A percentile compares a stretch with the other conserved stretches of the same genome.
phyloP scores from a whole-genome alignment of 108 stramenopile genomes.

The Cyclotella cryptica region DNA sequence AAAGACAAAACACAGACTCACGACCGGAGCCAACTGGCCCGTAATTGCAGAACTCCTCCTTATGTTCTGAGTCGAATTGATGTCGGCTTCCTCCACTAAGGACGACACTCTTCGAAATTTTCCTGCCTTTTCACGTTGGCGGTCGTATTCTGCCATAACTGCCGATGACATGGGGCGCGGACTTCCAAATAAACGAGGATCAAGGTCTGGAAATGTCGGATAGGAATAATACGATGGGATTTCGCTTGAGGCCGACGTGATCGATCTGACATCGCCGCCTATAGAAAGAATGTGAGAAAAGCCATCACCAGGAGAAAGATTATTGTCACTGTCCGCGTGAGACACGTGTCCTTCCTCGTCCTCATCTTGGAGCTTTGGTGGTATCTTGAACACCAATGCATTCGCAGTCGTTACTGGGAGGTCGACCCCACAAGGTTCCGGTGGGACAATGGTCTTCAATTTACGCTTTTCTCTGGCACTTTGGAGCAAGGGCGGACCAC shows the following conservation, averaged over 20 bases:
- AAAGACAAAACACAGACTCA: conserved; percentile 6
- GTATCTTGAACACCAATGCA: conserved; percentile 32
- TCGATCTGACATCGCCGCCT: too few relatives aligned
- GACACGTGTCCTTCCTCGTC: conserved; percentile 23
- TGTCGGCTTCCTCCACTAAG: conserved; percentile 17
- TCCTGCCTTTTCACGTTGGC: conserved; percentile 84
- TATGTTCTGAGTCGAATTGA: background rate
- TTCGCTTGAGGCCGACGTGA: too few relatives aligned
- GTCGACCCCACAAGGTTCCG: conserved; percentile 74
- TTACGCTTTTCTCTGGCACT: conserved; percentile 75
- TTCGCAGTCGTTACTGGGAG: conserved; percentile 52
- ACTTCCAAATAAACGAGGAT: conserved; percentile 70
- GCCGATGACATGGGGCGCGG: conserved; percentile 85
- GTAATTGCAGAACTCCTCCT: conserved; percentile 28
- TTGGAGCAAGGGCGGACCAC: conserved; percentile 75
- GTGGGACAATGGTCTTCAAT: conserved; percentile 87
- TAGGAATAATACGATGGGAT: conserved; percentile 61
- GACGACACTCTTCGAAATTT: conserved; percentile 65
- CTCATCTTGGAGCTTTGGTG: background rate
- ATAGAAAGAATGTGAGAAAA: too few relatives aligned
- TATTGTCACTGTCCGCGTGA: background rate
- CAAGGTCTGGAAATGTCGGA: conserved; percentile 77
- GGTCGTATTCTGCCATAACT: conserved; percentile 86
- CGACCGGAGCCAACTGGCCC: conserved; percentile 31
- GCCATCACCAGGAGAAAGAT: too few relatives aligned